Percentiles rank a stretch among this genome's conserved stretches.
Conservation (phyloP, 768 basidiomycete genomes). For the Leccinum variicolor region DNA sequence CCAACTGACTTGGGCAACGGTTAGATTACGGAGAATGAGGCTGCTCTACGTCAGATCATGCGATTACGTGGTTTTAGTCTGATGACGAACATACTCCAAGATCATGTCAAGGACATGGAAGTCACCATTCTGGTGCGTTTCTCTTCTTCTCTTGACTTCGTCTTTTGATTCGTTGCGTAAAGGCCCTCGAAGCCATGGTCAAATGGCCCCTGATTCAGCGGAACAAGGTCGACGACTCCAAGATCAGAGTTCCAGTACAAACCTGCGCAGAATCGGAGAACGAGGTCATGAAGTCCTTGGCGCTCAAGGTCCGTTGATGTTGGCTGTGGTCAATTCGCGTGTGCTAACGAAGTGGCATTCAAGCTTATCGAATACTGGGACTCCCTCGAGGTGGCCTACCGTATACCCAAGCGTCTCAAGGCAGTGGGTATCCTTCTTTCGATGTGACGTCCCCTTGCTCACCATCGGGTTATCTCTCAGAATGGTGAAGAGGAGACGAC, state of each 20-base stretch:
- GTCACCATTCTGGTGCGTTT: slow-evolving; percentile 63
- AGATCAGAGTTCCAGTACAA: slow-evolving; percentile 64
- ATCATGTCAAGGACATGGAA: slow-evolving; percentile 67
- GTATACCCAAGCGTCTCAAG: slow-evolving; percentile 76
- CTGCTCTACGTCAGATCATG: slow-evolving; percentile 80
- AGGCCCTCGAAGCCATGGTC: slow-evolving; percentile 66
- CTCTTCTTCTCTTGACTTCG: not conserved
- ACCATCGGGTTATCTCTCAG: slow-evolving; percentile 9
- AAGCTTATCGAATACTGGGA: slow-evolving; percentile 84
- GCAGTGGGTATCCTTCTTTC: slow-evolving; percentile 27
- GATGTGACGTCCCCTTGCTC: not conserved
- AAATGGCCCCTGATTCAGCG: slow-evolving; percentile 80
- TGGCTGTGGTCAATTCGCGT: not conserved
- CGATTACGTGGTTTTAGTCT: slow-evolving; percentile 89
- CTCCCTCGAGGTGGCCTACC: slow-evolving; percentile 69
- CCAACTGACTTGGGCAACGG: not conserved
- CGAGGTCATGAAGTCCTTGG: slow-evolving; percentile 51
- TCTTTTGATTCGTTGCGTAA: not conserved
- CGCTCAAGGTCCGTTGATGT: slow-evolving; percentile 52
- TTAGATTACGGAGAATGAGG: slow-evolving; percentile 82
- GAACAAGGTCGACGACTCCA: slow-evolving; percentile 90
- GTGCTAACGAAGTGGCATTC: not conserved
- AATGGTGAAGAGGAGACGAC: slow-evolving; percentile 30
- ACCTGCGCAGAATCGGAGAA: slow-evolving; percentile 52
- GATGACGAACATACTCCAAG: slow-evolving; percentile 85